Conservation (phyloP, 805 yeast species). For the Kodamaea hsintzibuensis region DNA sequence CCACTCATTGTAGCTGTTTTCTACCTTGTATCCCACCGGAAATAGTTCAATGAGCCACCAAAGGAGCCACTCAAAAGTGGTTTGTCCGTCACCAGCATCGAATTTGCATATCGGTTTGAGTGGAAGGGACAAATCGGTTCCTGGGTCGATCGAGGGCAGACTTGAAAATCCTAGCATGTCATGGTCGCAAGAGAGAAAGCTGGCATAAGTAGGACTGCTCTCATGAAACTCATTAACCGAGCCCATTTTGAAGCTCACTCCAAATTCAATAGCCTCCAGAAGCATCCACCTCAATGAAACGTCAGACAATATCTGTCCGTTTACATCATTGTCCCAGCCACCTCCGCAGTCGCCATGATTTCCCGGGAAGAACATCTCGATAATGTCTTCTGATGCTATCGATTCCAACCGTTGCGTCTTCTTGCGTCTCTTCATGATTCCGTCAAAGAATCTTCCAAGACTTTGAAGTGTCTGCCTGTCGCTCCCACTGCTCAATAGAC, state of each 20-base stretch:
- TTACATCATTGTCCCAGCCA: conserved; percentile 53
- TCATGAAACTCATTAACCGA: conserved; percentile 41
- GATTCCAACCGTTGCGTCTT: not conserved
- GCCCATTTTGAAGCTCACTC: conserved; percentile 46
- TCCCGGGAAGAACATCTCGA: conserved; percentile 69
- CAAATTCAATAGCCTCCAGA: conserved; percentile 51
- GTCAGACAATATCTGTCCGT: conserved; percentile 48
- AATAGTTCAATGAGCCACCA: conserved; percentile 68
- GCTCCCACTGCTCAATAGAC: not conserved
- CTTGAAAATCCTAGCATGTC: conserved; percentile 41
- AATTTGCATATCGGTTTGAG: conserved; percentile 22
- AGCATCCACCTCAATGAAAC: conserved; percentile 63
- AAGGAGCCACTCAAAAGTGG: conserved; percentile 25
- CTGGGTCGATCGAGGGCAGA: not conserved
- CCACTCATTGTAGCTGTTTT: conserved; percentile 52
- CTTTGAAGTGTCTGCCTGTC: not conserved
- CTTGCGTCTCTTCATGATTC: conserved; percentile 1
- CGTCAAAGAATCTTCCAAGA: conserved; percentile 11
- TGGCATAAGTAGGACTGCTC: conserved; percentile 39
- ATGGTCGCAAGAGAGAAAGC: conserved; percentile 52
- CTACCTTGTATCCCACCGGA: conserved; percentile 57
- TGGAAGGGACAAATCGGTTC: not conserved
- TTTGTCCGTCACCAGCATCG: conserved; percentile 41
- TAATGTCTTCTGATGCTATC: conserved; percentile 26
- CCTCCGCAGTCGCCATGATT: conserved; percentile 73